These are phyloP conservation scores for Globisporangium echinulatum DNA, from an alignment of 352 stramenopile species.

Conservation along the genomic window DNA sequence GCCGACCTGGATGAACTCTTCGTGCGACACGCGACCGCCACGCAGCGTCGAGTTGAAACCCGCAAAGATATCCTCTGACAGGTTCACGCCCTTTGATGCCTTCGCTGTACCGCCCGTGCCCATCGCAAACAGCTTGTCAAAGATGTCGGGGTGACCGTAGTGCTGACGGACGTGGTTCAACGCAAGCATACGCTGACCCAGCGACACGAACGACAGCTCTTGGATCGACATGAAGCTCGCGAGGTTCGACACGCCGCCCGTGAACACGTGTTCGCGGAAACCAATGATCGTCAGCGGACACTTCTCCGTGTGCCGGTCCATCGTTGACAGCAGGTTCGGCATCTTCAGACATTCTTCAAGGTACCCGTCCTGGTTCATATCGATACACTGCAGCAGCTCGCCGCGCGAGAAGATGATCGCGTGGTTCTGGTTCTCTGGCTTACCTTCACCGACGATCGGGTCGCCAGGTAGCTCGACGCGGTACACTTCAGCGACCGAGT, in stretches of 20 bases:
- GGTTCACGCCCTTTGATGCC: conserved; percentile 76
- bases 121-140: conserved; percentile 85
- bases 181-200: conserved; percentile 77
- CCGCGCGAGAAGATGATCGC: conserved; percentile 84
- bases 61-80: conserved; percentile 87
- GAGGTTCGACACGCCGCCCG: conserved; percentile 73
- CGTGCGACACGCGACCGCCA: conserved; percentile 64
- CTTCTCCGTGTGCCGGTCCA: conserved; percentile 66
- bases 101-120: conserved; percentile 73
- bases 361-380: conserved; percentile 89
- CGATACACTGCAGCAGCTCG: conserved; percentile 85
- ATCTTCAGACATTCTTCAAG: conserved; percentile 81
- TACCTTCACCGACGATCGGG: conserved; percentile 84
- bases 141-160: conserved; percentile 87
- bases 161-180: conserved; percentile 74
- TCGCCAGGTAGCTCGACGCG: conserved; percentile 79
- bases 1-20: conserved; percentile 87
- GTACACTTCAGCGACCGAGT: conserved; percentile 79
- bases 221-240: conserved; percentile 86
- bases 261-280: conserved; percentile 85
- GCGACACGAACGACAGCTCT: conserved; percentile 78
- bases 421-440: conserved; percentile 88
- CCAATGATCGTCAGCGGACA: too few species aligned
- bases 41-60: conserved; percentile 82
- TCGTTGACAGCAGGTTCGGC: conserved; percentile 75